A percentile compares a stretch with the other conserved stretches of the same genome.
These are phyloP conservation scores for Sphaerulina vaccinii DNA, from an alignment of 2,329 filamentous ascomycete species.

Conservation along the genomic window DNA sequence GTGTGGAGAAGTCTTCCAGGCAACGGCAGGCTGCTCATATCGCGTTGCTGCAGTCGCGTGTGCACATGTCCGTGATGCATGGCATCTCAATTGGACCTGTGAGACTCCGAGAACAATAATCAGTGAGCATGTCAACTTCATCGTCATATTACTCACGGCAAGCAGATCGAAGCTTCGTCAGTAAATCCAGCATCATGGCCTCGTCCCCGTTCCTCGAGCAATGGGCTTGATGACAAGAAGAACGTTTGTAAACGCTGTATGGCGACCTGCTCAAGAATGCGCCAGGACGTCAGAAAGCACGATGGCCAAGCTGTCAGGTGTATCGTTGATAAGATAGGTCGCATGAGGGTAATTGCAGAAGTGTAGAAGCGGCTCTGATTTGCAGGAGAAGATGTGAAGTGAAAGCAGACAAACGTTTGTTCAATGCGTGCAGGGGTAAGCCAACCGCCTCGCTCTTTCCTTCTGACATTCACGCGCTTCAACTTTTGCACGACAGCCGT, in stretches of 20 bases:
- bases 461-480: not conserved
- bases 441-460: not conserved
- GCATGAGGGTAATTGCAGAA: no score
- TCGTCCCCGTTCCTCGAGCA: no score
- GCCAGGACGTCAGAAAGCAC: no score
- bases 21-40: not conserved
- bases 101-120: not conserved
- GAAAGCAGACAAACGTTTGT: not conserved
- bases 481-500: not conserved
- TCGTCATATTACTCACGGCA: not conserved
- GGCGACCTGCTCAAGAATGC: no score
- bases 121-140: no score
- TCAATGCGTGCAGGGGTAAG: slow-evolving; percentile 1
- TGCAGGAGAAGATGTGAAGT: slow-evolving; percentile 1
- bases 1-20: not conserved
- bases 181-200: no score
- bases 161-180: no score
- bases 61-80: not conserved
- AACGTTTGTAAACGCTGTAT: no score
- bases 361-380: not conserved
- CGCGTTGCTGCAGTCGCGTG: not conserved
- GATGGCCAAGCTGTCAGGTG: no score
- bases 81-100: not conserved
- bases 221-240: no score
- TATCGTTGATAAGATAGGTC: no score